These are phyloP conservation scores for Entamoeba dispar DNA, from an alignment of 208 protist genomes.

Conservation along the genomic window DNA sequence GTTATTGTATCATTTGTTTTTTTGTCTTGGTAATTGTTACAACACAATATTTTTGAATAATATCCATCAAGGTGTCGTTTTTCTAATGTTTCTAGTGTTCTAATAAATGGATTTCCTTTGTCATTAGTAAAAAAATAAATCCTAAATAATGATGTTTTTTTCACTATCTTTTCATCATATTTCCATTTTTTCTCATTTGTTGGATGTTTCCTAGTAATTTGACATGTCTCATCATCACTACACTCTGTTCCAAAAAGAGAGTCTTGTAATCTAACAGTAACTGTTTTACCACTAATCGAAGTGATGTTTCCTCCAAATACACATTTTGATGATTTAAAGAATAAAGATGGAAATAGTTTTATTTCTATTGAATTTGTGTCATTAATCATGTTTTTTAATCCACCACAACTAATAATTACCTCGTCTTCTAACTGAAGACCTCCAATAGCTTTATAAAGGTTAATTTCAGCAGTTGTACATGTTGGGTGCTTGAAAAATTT, in stretches of 20 bases:
- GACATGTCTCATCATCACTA: not conserved
- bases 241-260: not conserved
- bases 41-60: not conserved
- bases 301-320: not conserved
- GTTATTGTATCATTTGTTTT: not conserved
- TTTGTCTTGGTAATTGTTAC: not conserved
- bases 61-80: not conserved
- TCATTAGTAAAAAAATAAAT: not conserved
- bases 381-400: not conserved
- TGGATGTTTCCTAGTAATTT: not conserved
- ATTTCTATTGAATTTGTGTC: not conserved
- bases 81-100: not conserved
- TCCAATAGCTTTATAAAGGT: not conserved
- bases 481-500: not conserved
- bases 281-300: not conserved
- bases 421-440: not conserved
- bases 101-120: not conserved
- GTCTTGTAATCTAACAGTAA: not conserved
- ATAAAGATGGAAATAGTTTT: not conserved
- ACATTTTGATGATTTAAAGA: not conserved
- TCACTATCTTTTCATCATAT: not conserved
- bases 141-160: not conserved
- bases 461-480: not conserved
- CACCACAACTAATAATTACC: not conserved
- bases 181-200: no score